A percentile compares a stretch with the other conserved stretches of the same genome.
Conservation (phyloP, 257 asterid species). For the Nicotiana tomentosiformis region DNA sequence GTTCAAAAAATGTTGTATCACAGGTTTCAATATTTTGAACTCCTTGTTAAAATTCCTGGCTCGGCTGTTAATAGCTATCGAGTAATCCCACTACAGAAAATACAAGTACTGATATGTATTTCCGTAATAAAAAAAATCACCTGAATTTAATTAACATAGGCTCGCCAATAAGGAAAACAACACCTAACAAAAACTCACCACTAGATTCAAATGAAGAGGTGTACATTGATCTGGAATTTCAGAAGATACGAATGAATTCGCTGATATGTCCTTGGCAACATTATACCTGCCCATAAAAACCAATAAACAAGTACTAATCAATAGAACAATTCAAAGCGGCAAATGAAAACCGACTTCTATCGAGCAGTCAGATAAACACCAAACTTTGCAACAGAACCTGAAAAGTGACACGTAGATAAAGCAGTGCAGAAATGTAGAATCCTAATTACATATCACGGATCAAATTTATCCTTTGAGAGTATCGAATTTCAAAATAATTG, state of each 20-base stretch:
- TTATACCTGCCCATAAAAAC: conserved; percentile 53
- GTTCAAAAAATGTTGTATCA: no score
- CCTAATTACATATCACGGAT: background rate
- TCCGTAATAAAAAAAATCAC: background rate
- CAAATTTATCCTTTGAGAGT: background rate
- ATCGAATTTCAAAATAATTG: background rate
- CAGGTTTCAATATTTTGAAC: no score
- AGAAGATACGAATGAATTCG: conserved; percentile 44
- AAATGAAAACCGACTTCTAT: background rate
- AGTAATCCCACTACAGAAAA: background rate
- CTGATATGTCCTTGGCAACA: conserved; percentile 46
- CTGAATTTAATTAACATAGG: background rate
- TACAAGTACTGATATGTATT: background rate
- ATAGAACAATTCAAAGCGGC: background rate
- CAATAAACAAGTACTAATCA: background rate
- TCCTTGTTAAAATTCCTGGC: no score
- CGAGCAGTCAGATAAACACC: background rate
- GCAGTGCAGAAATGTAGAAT: background rate
- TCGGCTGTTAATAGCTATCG: background rate
- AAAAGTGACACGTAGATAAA: background rate
- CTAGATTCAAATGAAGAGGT: conserved; percentile 82
- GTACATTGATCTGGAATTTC: conserved; percentile 56
- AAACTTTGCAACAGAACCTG: background rate
- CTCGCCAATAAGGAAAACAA: background rate
- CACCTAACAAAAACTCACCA: conserved; percentile 49